phyloP scores from a whole-genome alignment of 495 filamentous ascomycete genomes.

The Diplogelasinospora grovesii region DNA sequence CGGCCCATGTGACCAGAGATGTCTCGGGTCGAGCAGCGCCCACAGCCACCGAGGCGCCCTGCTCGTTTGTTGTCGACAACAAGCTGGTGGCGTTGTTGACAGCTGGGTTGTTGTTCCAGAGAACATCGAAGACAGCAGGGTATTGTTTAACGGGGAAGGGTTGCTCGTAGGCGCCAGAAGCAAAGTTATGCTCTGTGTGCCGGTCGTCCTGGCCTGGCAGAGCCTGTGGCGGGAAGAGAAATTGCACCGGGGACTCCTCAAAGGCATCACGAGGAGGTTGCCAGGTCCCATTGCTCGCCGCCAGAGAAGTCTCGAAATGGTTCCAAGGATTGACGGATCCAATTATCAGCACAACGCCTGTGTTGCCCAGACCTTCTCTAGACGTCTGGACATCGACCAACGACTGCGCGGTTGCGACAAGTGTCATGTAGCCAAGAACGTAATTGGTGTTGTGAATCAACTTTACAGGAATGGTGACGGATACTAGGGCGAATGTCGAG shows the following conservation, averaged over 20 bases:
- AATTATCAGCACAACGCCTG: constrained; percentile 60
- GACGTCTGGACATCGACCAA: constrained; percentile 53
- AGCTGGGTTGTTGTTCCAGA: constrained; percentile 34
- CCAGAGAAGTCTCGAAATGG: constrained; percentile 42
- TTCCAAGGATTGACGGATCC: constrained; percentile 60
- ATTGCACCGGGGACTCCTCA: constrained; percentile 32
- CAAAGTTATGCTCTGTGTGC: constrained; percentile 41
- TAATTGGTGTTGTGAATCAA: constrained; percentile 50
- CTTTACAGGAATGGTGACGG: constrained; percentile 68
- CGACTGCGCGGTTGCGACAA: constrained; percentile 56
- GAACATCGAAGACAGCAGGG: constrained; percentile 49
- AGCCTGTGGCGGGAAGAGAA: constrained; percentile 39
- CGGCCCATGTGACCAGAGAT: constrained; percentile 66
- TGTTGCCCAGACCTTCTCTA: constrained; percentile 59
- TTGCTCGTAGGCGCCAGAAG: constrained; percentile 30
- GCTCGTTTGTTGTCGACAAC: constrained; percentile 65
- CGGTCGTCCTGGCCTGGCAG: constrained; percentile 32
- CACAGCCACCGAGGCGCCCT: constrained; percentile 56
- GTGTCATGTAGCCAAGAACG: constrained; percentile 69
- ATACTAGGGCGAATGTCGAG: constrained; percentile 64
- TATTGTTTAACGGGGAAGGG: constrained; percentile 55
- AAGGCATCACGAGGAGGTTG: constrained; percentile 27
- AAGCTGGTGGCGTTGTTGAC: constrained; percentile 56
- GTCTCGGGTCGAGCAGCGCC: constrained; percentile 63
- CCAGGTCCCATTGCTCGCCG: constrained; percentile 30